Conservation (phyloP, 2,329 filamentous ascomycete species). For the Sodiomyces alkalinus region DNA sequence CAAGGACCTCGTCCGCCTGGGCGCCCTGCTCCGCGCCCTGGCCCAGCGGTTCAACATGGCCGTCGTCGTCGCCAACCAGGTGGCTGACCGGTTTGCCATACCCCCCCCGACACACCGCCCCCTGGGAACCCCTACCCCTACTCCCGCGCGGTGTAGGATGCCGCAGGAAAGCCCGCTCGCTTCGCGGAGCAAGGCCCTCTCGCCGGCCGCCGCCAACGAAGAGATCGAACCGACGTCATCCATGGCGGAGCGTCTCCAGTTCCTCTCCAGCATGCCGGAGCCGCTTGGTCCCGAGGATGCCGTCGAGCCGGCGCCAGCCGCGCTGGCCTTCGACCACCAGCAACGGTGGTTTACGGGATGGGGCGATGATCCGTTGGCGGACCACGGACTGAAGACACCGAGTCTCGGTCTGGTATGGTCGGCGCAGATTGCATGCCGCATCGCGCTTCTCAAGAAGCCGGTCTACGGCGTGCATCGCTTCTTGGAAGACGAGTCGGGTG, state of each 20-base stretch:
- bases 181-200: constrained; percentile 20
- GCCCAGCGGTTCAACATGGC: constrained; percentile 63
- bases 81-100: constrained; percentile 64
- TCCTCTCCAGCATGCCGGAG: constrained; percentile 19
- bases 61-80: constrained; percentile 88
- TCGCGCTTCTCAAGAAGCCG: constrained; percentile 65
- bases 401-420: constrained; percentile 82
- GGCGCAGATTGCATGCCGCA: constrained; percentile 69
- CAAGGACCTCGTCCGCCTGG: constrained; percentile 61
- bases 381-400: constrained; percentile 57
- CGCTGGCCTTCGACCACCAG: constrained; percentile 70
- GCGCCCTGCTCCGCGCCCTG: constrained; percentile 59
- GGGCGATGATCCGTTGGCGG: constrained; percentile 51
- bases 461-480: constrained; percentile 23
- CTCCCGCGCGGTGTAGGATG: too few species aligned
- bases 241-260: constrained; percentile 17
- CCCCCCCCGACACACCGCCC: constrained; percentile 8
- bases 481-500: constrained; percentile 24
- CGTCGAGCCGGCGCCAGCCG: constrained; percentile 23
- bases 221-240: constrained; percentile 23
- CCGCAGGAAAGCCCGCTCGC: constrained; percentile 35
- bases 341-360: constrained; percentile 93
- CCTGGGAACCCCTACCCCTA: neutral
- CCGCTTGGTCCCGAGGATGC: constrained; percentile 24
- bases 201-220: constrained; percentile 8